Base-by-base conservation (phyloP, 805 yeast genomes). In the Nakazawaea siamensis region DNA sequence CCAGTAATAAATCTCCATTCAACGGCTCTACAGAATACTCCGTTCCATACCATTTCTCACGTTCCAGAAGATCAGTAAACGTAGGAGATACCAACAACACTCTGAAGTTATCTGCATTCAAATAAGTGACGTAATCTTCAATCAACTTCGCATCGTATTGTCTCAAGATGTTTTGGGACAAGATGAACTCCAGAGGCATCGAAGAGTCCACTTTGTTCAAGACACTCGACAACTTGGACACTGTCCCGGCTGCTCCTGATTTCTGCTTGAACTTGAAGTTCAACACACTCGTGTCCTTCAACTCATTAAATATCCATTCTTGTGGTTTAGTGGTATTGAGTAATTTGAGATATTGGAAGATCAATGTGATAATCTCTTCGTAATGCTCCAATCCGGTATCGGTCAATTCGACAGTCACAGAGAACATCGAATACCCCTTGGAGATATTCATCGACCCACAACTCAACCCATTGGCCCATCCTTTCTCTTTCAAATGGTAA, bases 31-130 rank as follows among this genome's bases (percentile, higher is more conserved):
- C 53, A 2, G 70, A 57, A 52, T 86, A 84, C 45, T 82, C 81
- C 0, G 97, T 86, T 3, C 94, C 95, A 51, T 92, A 90, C 95
- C 96, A 90, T 49, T 74, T 66, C 53, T 90, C 98, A 15, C 50
- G 63, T 12, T 57, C 43, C 36, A 66, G 60, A 31, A 71, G 57
- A 3, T 76, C 67, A 5, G 66, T 66, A 34, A 73, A 64, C 43
- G 54, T 71, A 55, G 62, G 77, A 20, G 72, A 64, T 11, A 75
- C 61, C 18, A 88, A 51, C 29, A 67, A 58, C 4, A 73, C 61
- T 41, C 85, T 68, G 46, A 81, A 70, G 44, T 84, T 86, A 16
- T 68, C 62, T 0, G 78, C 68, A 26, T 51, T 67, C 37, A 90
- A 62, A 38, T 62, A 61, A 1, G 57, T 44, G 11, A 70, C 68